Evolutionary conservation across 2,329 filamentous ascomycete species (phyloP).

Genomic region (Colletotrichum echinochloae): DNA sequence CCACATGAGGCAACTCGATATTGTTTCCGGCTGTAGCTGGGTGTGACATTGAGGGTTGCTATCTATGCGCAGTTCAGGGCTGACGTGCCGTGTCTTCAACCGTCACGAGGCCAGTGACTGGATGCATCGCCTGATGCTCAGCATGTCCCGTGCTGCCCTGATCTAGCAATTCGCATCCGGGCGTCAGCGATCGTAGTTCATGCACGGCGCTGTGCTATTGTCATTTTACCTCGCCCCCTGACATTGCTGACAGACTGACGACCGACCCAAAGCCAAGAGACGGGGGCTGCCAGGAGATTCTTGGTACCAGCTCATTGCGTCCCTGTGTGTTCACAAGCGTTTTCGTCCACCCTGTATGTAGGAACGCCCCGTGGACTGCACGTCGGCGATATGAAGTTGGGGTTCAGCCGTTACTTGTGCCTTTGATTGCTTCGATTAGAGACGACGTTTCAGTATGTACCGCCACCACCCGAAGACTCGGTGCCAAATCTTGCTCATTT

Average conservation of each 20-base stretch:
- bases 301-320: neutral
- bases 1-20: too few species aligned
- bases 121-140: neutral
- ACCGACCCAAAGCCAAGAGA: neutral
- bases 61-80: neutral
- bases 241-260: neutral
- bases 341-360: neutral
- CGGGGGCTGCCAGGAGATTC: too few species aligned
- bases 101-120: neutral
- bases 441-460: neutral
- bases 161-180: neutral
- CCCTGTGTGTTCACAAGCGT: neutral
- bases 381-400: neutral
- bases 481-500: neutral
- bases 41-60: neutral
- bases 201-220: neutral
- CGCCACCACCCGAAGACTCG: neutral
- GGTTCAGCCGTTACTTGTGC: too few species aligned
- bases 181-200: neutral
- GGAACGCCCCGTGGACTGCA: too few species aligned
- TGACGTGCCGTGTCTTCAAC: neutral
- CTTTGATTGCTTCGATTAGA: neutral
- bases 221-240: neutral
- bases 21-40: neutral
- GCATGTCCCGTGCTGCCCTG: neutral